A percentile compares a stretch with the other conserved stretches of the same genome.
phyloP scores from a whole-genome alignment of 73 alveolate genomes.

The Halteria grandinella region DNA sequence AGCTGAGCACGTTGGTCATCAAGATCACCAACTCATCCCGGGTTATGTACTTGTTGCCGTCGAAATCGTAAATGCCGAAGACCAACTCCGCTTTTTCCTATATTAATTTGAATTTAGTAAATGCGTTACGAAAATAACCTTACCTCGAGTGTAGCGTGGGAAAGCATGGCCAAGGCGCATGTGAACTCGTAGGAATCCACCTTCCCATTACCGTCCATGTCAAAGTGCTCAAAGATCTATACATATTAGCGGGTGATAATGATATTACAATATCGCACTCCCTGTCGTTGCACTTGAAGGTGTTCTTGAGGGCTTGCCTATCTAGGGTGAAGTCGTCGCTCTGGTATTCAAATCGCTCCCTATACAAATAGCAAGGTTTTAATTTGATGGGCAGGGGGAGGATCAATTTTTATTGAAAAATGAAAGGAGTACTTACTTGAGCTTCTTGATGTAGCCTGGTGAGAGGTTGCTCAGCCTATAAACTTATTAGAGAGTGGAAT shows the following conservation, averaged over 20 bases:
- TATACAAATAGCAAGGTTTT: no score
- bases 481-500: neutral
- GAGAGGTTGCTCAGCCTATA: conserved; percentile 54
- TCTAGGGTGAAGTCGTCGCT: conserved; percentile 74
- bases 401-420: neutral
- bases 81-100: conserved; percentile 78
- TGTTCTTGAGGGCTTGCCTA: conserved; percentile 58
- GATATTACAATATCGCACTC: conserved; percentile 71
- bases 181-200: conserved; percentile 91
- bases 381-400: no score
- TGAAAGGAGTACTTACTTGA: conserved; percentile 24
- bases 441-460: conserved; percentile 56
- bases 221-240: conserved; percentile 79
- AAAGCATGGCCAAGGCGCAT: conserved; percentile 88
- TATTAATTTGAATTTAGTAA: no score
- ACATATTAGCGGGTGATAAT: neutral
- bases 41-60: conserved; percentile 87
- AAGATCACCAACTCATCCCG: conserved; percentile 91
- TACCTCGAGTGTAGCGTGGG: conserved; percentile 73
- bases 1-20: conserved; percentile 83
- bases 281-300: conserved; percentile 64
- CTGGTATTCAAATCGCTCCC: conserved; percentile 72
- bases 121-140: neutral
- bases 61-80: conserved; percentile 90
- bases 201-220: conserved; percentile 89